phyloP scores from a whole-genome alignment of 1,284 basidiomycete genomes.

The Sanghuangporus baumii region DNA sequence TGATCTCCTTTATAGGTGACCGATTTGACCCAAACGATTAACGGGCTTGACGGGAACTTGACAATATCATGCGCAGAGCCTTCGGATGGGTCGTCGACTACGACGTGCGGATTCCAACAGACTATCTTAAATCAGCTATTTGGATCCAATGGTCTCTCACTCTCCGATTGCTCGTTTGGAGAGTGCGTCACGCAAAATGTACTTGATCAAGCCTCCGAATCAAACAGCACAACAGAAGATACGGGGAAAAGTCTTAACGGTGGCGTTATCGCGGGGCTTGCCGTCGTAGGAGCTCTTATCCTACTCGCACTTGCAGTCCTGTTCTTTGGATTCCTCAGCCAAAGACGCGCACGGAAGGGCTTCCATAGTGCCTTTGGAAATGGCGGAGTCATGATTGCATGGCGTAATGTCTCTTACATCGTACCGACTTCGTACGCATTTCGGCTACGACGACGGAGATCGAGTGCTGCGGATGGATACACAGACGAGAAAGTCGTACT shows the following conservation, averaged over 20 bases:
- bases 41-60: conserved; percentile 55
- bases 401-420: conserved; percentile 67
- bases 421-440: conserved; percentile 33
- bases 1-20: conserved; percentile 19
- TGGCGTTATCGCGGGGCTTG: conserved; percentile 85
- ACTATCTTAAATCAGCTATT: conserved; percentile 59
- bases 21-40: conserved; percentile 54
- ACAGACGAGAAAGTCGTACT: conserved; percentile 63
- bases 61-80: conserved; percentile 58
- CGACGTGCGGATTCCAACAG: conserved; percentile 76
- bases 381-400: conserved; percentile 59
- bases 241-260: conserved; percentile 48
- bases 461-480: background rate
- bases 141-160: conserved; percentile 60
- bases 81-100: conserved; percentile 39
- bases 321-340: conserved; percentile 53
- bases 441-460: conserved; percentile 11
- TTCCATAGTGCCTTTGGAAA: conserved; percentile 6
- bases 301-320: conserved; percentile 52
- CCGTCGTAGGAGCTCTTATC: conserved; percentile 70
- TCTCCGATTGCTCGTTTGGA: conserved; percentile 73
- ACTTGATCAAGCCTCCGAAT: conserved; percentile 47
- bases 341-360: conserved; percentile 54
- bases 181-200: conserved; percentile 82
- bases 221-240: conserved; percentile 24